Percentiles rank a stretch among this genome's conserved stretches.
These are phyloP conservation scores for Penicillium chermesinum DNA, from an alignment of 495 filamentous ascomycete species.

Conservation along the genomic window DNA sequence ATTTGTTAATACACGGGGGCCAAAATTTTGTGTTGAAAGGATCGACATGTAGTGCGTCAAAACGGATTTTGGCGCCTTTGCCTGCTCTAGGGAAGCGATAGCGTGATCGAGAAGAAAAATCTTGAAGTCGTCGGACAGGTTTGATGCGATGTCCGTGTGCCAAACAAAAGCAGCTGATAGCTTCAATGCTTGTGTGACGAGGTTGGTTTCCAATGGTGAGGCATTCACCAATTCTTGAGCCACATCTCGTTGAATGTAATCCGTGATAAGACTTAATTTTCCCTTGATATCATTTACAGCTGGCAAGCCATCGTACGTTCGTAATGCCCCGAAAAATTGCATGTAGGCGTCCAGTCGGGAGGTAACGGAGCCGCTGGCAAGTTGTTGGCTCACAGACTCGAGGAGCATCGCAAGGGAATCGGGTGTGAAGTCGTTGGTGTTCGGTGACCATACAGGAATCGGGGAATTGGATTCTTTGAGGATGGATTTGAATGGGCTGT, in stretches of 20 bases:
- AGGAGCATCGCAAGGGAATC: constrained; percentile 63
- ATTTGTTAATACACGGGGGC: constrained; percentile 62
- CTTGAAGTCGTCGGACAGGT: constrained; percentile 69
- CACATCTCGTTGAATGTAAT: constrained; percentile 78
- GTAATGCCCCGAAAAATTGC: constrained; percentile 67
- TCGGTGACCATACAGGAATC: constrained; percentile 32
- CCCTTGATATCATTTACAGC: constrained; percentile 62
- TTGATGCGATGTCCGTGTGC: constrained; percentile 56
- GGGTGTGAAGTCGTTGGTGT: constrained; percentile 35
- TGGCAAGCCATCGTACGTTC: constrained; percentile 71
- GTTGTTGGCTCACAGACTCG: constrained; percentile 71
- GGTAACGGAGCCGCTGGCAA: constrained; percentile 63
- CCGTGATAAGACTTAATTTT: constrained; percentile 69
- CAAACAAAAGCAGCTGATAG: constrained; percentile 67
- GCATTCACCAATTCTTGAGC: constrained; percentile 29
- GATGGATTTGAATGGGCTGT: constrained; percentile 62
- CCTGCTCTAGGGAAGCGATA: constrained; percentile 60
- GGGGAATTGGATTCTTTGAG: constrained; percentile 60
- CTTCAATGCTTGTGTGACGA: constrained; percentile 71
- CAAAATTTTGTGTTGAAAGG: constrained; percentile 72
- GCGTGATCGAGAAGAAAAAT: constrained; percentile 74
- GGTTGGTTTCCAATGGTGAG: constrained; percentile 48
- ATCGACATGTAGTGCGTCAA: constrained; percentile 72
- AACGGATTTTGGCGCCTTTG: constrained; percentile 66
- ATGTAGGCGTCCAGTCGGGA: constrained; percentile 82